Percentiles rank a stretch among this genome's conserved stretches.
Conservation (phyloP, 1,284 basidiomycete genomes). For the Wolfiporia cocos region DNA sequence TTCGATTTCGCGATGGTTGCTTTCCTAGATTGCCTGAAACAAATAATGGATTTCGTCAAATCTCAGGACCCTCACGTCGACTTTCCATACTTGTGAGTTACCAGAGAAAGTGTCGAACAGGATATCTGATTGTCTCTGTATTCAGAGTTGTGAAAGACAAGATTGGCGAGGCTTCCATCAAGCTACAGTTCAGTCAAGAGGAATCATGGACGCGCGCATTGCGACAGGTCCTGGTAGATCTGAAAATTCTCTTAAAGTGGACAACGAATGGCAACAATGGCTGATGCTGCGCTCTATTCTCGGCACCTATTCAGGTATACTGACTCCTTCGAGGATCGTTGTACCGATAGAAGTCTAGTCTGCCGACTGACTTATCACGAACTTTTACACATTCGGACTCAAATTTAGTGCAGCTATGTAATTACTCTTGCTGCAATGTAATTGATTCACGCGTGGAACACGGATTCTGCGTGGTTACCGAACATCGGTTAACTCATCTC, state of each 20-base stretch:
- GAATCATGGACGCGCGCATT: slow-evolving; percentile 95
- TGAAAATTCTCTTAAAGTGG: slow-evolving; percentile 85
- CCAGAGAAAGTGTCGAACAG: no score
- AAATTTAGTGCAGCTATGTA: no score
- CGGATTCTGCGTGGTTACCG: no score
- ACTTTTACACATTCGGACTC: no score
- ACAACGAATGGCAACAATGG: slow-evolving; percentile 70
- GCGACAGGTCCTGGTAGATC: slow-evolving; percentile 82
- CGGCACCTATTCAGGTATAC: neutral
- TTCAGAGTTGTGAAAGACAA: slow-evolving; percentile 86
- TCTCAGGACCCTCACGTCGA: slow-evolving; percentile 69
- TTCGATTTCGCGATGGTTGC: slow-evolving; percentile 97
- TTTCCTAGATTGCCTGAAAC: slow-evolving; percentile 90
- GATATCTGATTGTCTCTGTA: no score
- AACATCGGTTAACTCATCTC: no score
- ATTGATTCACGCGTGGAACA: no score
- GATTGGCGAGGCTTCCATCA: slow-evolving; percentile 93
- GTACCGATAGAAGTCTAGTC: no score
- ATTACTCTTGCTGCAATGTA: no score
- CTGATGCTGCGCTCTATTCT: slow-evolving; percentile 21
- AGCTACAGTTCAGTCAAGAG: slow-evolving; percentile 91
- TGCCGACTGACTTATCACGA: no score
- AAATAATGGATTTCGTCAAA: slow-evolving; percentile 82
- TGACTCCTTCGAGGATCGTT: no score
- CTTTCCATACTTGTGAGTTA: slow-evolving; percentile 82